phyloP scores from a whole-genome alignment of 352 stramenopile genomes.

The Globisporangium irregulare region DNA sequence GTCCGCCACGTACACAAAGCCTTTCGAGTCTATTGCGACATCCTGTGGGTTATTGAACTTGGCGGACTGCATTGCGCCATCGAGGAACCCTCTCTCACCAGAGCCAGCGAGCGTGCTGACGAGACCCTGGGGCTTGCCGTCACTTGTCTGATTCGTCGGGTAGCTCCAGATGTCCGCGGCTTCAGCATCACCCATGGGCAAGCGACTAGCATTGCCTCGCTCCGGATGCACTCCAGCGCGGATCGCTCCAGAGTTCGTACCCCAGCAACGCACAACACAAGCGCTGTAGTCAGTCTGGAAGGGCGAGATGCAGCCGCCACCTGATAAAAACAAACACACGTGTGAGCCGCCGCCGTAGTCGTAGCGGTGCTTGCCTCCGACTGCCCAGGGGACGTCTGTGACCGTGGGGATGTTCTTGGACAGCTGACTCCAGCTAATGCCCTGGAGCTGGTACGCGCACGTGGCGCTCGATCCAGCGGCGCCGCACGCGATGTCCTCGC shows the following conservation, averaged over 20 bases:
- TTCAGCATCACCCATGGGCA: slow-evolving; percentile 32
- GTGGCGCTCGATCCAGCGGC: slow-evolving; percentile 19
- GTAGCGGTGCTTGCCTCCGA: slow-evolving; percentile 88
- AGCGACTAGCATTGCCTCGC: slow-evolving; percentile 23
- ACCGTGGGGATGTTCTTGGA: slow-evolving; percentile 91
- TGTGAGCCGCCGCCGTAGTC: slow-evolving; percentile 87
- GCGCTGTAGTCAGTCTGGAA: slow-evolving; percentile 83
- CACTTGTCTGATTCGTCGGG: slow-evolving; percentile 30
- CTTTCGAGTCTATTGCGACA: slow-evolving; percentile 88
- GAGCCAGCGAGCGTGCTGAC: slow-evolving; percentile 89
- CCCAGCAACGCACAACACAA: slow-evolving; percentile 93
- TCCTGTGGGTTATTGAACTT: slow-evolving; percentile 89
- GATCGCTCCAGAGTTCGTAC: slow-evolving; percentile 43
- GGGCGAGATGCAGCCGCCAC: slow-evolving; percentile 73
- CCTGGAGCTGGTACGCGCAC: slow-evolving; percentile 93
- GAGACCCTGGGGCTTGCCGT: slow-evolving; percentile 83
- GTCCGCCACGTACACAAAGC: slow-evolving; percentile 94
- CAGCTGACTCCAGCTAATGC: slow-evolving; percentile 61
- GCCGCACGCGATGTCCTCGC: slow-evolving; percentile 85
- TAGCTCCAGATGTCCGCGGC: slow-evolving; percentile 71
- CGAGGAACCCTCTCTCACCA: slow-evolving; percentile 67
- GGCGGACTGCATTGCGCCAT: slow-evolving; percentile 63
- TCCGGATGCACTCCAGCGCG: slow-evolving; percentile 29
- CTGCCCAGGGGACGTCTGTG: slow-evolving; percentile 91
- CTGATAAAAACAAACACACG: slow-evolving; percentile 90